Evolutionary conservation across 805 yeast species (phyloP).

Genomic region (Yamadazyma philogaea): DNA sequence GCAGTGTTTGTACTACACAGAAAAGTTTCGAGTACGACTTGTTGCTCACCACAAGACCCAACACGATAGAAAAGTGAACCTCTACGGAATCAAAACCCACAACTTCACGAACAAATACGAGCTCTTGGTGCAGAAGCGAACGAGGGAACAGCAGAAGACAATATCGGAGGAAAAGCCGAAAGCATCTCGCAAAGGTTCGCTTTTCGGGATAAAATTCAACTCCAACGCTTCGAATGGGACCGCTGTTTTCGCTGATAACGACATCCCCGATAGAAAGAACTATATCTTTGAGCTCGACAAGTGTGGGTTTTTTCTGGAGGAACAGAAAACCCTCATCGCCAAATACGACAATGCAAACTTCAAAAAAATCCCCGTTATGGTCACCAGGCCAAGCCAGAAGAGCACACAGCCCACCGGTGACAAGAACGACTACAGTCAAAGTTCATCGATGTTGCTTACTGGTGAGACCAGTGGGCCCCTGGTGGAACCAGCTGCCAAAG

Average conservation of each 20-base stretch:
- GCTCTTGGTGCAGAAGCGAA: constrained; percentile 33
- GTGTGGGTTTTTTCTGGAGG: constrained; percentile 32
- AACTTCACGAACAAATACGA: constrained; percentile 39
- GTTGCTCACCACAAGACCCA: constrained; percentile 27
- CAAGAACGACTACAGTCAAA: constrained; percentile 28
- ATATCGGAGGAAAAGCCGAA: constrained; percentile 20
- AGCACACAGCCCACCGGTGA: background rate
- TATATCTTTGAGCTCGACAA: constrained; percentile 15
- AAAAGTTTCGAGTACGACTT: constrained; percentile 52
- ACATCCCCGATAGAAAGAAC: constrained; percentile 13
- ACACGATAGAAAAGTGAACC: constrained; percentile 30
- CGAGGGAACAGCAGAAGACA: constrained; percentile 27
- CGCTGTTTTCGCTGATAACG: constrained; percentile 8
- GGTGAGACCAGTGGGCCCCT: constrained; percentile 3
- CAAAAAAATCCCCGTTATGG: constrained; percentile 29
- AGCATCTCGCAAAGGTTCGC: constrained; percentile 31
- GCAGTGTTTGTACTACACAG: constrained; percentile 79
- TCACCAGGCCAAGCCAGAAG: constrained; percentile 33
- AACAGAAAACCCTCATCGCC: constrained; percentile 30
- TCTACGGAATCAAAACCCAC: constrained; percentile 33
- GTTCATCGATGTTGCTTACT: constrained; percentile 32
- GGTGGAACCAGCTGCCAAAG: constrained; percentile 7
- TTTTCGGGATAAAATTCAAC: constrained; percentile 40
- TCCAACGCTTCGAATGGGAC: constrained; percentile 11
- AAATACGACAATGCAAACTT: constrained; percentile 25